These are phyloP conservation scores for Cucurbita pepo DNA, from an alignment of 306 rosid genomes.

Conservation along the genomic window DNA sequence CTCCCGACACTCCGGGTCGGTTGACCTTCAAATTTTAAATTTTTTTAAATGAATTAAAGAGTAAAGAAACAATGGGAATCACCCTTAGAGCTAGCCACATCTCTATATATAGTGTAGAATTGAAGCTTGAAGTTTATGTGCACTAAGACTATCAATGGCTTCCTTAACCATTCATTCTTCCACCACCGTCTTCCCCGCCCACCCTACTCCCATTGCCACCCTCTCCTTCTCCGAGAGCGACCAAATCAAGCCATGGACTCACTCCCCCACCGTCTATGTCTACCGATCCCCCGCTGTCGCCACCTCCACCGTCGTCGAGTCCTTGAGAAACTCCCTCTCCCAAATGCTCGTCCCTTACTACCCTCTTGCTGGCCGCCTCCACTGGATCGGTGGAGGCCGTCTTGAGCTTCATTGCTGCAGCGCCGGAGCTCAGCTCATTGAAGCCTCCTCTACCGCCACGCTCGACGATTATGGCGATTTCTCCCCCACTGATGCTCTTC, in stretches of 20 bases:
- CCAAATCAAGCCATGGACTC: not conserved
- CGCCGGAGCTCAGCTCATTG: constrained; percentile 23
- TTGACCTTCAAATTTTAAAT: too few species aligned
- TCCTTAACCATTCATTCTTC: not conserved
- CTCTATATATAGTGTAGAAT: too few species aligned
- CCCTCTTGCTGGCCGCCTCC: constrained; percentile 43
- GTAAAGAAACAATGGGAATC: too few species aligned
- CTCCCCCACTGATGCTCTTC: constrained; percentile 8
- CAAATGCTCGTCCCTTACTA: constrained; percentile 40
- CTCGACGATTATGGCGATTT: constrained; percentile 24
- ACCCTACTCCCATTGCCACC: not conserved
- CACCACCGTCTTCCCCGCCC: not conserved
- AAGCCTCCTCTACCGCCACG: constrained; percentile 23
- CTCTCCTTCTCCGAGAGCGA: not conserved
- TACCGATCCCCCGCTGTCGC: not conserved
- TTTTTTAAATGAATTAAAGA: too few species aligned
- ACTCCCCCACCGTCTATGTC: not conserved
- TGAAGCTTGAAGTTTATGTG: too few species aligned
- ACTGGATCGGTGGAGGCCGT: constrained; percentile 25
- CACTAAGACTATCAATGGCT: not conserved
- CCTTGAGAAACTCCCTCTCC: constrained; percentile 23
- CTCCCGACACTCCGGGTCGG: too few species aligned
- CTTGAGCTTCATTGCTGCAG: constrained; percentile 42
- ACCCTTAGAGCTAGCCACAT: too few species aligned
- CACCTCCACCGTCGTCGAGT: not conserved